Conservation (phyloP, 2,329 filamentous ascomycete genomes). For the Hymenoscyphus albidus region DNA sequence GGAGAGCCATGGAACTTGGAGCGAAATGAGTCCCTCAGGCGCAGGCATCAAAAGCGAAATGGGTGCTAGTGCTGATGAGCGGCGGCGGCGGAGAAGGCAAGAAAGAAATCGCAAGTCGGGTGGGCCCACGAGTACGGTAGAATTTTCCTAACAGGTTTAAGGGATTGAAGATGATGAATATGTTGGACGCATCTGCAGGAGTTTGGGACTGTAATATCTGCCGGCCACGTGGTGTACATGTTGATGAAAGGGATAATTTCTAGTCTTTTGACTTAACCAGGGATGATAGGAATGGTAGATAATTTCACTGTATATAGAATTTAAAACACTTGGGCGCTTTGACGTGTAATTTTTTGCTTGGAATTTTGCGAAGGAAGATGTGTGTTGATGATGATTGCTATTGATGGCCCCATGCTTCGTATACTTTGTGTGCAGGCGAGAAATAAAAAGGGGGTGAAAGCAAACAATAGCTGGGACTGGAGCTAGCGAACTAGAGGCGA, state of each 20-base stretch:
- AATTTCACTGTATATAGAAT: not conserved
- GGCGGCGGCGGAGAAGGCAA: slow-evolving; percentile 51
- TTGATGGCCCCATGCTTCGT: not conserved
- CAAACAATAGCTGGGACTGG: not conserved
- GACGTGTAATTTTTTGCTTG: not conserved
- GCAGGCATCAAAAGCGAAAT: slow-evolving; percentile 13
- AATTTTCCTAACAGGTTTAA: slow-evolving; percentile 20
- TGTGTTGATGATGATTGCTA: not conserved
- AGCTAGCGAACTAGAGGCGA: not conserved
- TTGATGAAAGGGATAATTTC: slow-evolving; percentile 4
- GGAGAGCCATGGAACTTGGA: slow-evolving; percentile 34
- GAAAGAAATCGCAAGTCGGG: slow-evolving; percentile 42
- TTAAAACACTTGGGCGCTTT: not conserved
- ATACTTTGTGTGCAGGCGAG: not conserved
- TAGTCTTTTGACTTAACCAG: slow-evolving; percentile 6
- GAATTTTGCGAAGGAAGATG: not conserved
- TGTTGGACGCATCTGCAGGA: slow-evolving; percentile 11
- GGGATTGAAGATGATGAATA: slow-evolving; percentile 6
- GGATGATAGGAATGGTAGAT: not conserved
- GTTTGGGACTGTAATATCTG: slow-evolving; percentile 10
- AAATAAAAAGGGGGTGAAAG: not conserved
- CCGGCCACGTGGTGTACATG: slow-evolving; percentile 1
- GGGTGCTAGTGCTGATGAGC: slow-evolving; percentile 43
- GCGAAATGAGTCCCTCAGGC: slow-evolving; percentile 31
- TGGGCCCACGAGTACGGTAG: slow-evolving; percentile 18